Base-by-base conservation (phyloP, 306 rosid genomes). In the Pyrus betulifolia region DNA sequence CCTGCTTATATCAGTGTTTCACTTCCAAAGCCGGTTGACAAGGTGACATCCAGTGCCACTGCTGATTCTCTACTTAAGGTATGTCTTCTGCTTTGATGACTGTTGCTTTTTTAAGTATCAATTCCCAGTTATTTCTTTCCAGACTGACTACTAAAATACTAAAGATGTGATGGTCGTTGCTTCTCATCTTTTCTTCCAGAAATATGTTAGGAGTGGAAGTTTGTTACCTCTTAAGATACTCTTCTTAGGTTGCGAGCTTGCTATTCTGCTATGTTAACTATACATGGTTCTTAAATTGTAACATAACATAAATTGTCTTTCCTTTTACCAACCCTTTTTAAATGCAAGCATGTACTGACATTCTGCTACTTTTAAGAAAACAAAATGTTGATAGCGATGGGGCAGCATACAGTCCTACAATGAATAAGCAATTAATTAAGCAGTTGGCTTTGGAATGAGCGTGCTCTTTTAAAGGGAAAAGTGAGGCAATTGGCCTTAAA, bases 1-100 rank as follows among this genome's bases (percentile, higher is more conserved):
- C 99, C 99, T 87, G 98, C 93, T 57, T 96, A 96, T 75, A 83
- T 96, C 78, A 86, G 91, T 80, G 96, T 92, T 80, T 92, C 97
- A 30, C 28, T 88, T 82, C 90, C 91, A 31, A 88, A 91, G 84
- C 76, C 87, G 71, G 75, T 81, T 76, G 93, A 89, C 38, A 88
- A 83, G 77, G 88, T 82, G 64, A 68, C 78, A 44, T 84, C 99
- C 63, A 84, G 82, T 64, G 86, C 82, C 69, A 91, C 91, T 80
- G 87, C 96, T 77, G 94, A 89, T 81, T 89, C 92, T 58, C 79
- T 91, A 52, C 87, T 91, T 44, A 91, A 92, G 97, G 99, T 93
- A 70, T 65, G 88, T 67, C 28, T 69, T 84, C 64, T 81, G 33
- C 33, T 54, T 68, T 76, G 45, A 59, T 67, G 51, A 11, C 66